A percentile compares a stretch with the other conserved stretches of the same genome.
phyloP scores from a whole-genome alignment of 2,329 filamentous ascomycete species.

The Colletotrichum chrysophilum region DNA sequence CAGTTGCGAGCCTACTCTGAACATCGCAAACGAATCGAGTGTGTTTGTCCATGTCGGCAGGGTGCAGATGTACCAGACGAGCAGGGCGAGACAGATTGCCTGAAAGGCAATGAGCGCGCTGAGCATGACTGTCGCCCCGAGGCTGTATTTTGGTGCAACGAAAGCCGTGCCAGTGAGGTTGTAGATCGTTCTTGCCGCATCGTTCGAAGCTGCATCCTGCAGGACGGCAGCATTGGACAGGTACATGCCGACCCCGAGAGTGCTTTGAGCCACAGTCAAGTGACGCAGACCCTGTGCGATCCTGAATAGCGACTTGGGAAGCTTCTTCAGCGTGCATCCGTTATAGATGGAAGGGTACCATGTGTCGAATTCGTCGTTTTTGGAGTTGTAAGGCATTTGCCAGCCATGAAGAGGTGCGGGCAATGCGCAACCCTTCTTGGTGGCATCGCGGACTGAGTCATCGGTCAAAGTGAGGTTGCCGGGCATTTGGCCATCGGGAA shows the following conservation, averaged over 20 bases:
- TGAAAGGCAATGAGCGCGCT: conserved; percentile 16
- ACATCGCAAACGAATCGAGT: conserved; percentile 15
- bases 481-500: not conserved
- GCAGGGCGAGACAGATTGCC: not conserved
- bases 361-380: conserved; percentile 9
- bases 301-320: conserved; percentile 11
- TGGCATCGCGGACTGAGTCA: not conserved
- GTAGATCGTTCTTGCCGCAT: conserved; percentile 17
- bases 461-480: not conserved
- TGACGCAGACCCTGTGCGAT: conserved; percentile 9
- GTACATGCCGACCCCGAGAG: conserved; percentile 20
- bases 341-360: conserved; percentile 16
- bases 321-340: conserved; percentile 2
- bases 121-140: not conserved
- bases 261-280: conserved; percentile 10
- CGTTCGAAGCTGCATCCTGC: conserved; percentile 8
- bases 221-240: conserved; percentile 14
- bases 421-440: not conserved
- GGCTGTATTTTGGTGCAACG: not conserved
- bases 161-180: conserved; percentile 9
- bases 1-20: conserved; percentile 10
- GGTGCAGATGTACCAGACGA: conserved; percentile 19
- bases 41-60: conserved; percentile 20
- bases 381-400: conserved; percentile 16
- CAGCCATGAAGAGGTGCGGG: conserved; percentile 1